These are phyloP conservation scores for Rhizopogon salebrosus DNA, from an alignment of 768 basidiomycete genomes.

Conservation along the genomic window DNA sequence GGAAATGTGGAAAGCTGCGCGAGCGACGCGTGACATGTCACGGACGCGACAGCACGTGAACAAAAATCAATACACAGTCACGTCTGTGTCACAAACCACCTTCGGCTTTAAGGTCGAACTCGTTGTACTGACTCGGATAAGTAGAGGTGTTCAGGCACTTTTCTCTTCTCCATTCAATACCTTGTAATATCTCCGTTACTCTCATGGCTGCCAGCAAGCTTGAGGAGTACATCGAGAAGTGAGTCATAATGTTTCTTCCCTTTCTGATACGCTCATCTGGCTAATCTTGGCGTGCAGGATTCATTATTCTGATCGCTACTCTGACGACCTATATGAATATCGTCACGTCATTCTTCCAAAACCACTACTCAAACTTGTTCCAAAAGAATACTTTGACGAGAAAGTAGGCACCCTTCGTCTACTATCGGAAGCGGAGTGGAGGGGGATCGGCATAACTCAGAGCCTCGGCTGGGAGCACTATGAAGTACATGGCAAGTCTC, in stretches of 20 bases:
- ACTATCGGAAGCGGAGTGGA: conserved; percentile 86
- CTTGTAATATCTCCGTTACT: conserved; percentile 8
- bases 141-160: neutral
- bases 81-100: neutral
- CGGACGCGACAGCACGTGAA: conserved; percentile 22
- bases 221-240: conserved; percentile 81
- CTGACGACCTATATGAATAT: conserved; percentile 91
- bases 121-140: conserved; percentile 4
- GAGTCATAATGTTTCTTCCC: conserved; percentile 14
- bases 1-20: neutral
- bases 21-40: conserved; percentile 18
- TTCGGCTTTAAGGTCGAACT: neutral
- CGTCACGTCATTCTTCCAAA: conserved; percentile 97
- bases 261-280: conserved; percentile 13
- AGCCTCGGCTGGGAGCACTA: conserved; percentile 97
- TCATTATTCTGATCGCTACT: conserved; percentile 87
- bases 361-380: conserved; percentile 88
- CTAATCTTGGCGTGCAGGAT: conserved; percentile 44
- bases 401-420: conserved; percentile 79
- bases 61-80: conserved; percentile 2
- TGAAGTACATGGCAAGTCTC: conserved; percentile 82
- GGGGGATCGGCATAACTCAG: conserved; percentile 93
- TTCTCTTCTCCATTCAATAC: conserved; percentile 3
- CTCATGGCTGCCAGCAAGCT: conserved; percentile 40
- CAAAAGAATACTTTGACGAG: conserved; percentile 76